A percentile compares a stretch with the other conserved stretches of the same genome.
Evolutionary conservation across 345 rosid species (phyloP).

Genomic region (Euphorbia tirucalli): DNA sequence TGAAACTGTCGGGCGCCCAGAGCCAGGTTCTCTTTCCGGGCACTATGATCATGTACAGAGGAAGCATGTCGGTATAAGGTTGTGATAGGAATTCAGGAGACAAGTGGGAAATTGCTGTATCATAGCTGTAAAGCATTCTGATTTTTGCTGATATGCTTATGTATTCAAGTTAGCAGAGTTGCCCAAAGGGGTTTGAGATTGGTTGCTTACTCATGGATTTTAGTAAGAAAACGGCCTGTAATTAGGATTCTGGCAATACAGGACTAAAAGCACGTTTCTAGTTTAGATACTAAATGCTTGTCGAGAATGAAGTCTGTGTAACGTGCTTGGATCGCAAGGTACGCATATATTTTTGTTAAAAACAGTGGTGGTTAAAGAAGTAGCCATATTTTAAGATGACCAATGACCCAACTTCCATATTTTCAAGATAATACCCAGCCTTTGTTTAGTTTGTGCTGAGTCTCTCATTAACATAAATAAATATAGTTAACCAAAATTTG

Average conservation of each 20-base stretch:
- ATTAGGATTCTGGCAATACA: not conserved
- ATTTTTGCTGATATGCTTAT: conserved; percentile 18
- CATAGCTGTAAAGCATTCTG: conserved; percentile 11
- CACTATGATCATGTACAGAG: not conserved
- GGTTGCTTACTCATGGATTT: conserved; percentile 13
- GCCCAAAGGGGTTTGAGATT: conserved; percentile 13
- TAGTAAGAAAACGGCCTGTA: not conserved
- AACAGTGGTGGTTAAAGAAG: no score
- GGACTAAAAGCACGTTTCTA: conserved; percentile 8
- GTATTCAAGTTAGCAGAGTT: conserved; percentile 20
- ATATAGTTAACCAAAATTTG: no score
- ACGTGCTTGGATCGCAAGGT: not conserved
- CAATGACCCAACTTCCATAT: no score
- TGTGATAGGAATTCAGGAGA: not conserved
- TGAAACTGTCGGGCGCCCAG: not conserved
- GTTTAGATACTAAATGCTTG: not conserved
- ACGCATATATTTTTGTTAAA: not conserved
- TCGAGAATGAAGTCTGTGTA: not conserved
- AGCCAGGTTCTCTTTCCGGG: not conserved
- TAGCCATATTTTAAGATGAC: not conserved
- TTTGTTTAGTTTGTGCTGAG: no score
- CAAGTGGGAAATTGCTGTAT: conserved; percentile 21
- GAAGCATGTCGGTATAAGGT: not conserved
- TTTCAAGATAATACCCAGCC: no score
- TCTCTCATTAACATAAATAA: no score